Evolutionary conservation across 2,329 filamentous ascomycete species (phyloP), one percentile per base, ranked within the genome.

Genomic region (Emergomyces orientalis): DNA sequence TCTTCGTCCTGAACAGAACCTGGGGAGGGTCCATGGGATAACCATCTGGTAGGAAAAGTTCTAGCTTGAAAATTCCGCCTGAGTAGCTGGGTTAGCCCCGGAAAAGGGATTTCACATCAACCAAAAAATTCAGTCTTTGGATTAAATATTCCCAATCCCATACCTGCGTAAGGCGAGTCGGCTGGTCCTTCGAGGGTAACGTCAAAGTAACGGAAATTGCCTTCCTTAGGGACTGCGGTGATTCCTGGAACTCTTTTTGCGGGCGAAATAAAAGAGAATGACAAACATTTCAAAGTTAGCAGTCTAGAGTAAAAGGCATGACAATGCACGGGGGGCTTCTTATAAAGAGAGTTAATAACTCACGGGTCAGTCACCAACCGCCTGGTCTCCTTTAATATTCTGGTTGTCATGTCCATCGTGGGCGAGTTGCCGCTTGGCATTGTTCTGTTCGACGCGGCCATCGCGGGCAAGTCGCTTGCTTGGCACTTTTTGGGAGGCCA

Each of bases 21-120:
- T 97, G 97, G 55, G 94, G 94, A 61, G 94, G 93, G 41, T 91
- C 96, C 94, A 99, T 99, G 51, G 94, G 94, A 76, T 99, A 99
- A 80, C 99, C 94, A 73, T 99, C 94, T 54, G 95, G 95, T 30
- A 99, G 84, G 77, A 99, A 99, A 25, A 99, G 86, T 77, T 99
- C 94, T 65, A 97, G 88, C 78, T 95, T 93, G 82, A 99, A 99
- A 67, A 96, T 84, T 58, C 95, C 94, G 66, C 84, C 86, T 86
- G 71, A 60, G 59, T 25, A 47, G 62, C 62, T 41, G 62, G 62
- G 25, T 55, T 64, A 25, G 60, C 49, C 17, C 25, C 9, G 22
- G 60, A 55, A 45, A 52, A 54, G 47, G 58, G 52, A 58, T 37
- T 59, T 52, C 64, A 58, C 37, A 43, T 51, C 65, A 25, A 45